phyloP scores from a whole-genome alignment of 192 early-diverging fungal genomes.

The Coemansia sp. region DNA sequence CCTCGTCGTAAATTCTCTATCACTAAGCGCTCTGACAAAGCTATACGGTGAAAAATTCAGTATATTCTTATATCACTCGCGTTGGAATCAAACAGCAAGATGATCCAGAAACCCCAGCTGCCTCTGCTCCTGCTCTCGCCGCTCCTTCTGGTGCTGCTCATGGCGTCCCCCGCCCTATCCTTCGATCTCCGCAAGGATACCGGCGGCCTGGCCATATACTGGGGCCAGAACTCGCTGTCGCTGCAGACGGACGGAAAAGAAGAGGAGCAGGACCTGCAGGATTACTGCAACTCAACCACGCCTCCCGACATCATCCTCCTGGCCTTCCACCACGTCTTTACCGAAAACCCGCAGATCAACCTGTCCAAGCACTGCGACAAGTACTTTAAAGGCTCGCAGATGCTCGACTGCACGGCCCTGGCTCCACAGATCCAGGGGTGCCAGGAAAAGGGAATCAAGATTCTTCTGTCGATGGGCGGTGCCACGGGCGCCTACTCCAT shows the following conservation, averaged over 20 bases:
- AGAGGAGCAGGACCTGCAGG: conserved; percentile 31
- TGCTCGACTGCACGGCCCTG: conserved; percentile 54
- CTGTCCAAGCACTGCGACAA: conserved; percentile 51
- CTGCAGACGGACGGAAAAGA: conserved; percentile 28
- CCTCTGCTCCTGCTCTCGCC: not conserved
- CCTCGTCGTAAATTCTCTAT: too few species aligned
- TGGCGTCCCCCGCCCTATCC: not conserved
- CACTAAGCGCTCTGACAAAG: too few species aligned
- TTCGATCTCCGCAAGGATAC: conserved; percentile 7
- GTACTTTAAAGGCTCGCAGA: conserved; percentile 40
- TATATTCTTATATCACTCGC: too few species aligned
- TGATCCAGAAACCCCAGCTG: too few species aligned
- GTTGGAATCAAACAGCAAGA: too few species aligned
- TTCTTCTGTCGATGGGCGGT: conserved; percentile 60
- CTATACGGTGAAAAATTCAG: too few species aligned
- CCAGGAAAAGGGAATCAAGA: conserved; percentile 55
- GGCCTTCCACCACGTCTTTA: conserved; percentile 58
- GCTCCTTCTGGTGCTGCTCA: not conserved
- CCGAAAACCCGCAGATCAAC: conserved; percentile 57
- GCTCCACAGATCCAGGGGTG: conserved; percentile 58
- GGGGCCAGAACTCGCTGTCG: conserved; percentile 55
- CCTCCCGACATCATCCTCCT: conserved; percentile 51
- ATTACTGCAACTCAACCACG: conserved; percentile 48
- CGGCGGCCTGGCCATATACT: conserved; percentile 47
- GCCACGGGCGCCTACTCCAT: conserved; percentile 54